Conservation (phyloP, 257 asterid species). For the Echium plantagineum region DNA sequence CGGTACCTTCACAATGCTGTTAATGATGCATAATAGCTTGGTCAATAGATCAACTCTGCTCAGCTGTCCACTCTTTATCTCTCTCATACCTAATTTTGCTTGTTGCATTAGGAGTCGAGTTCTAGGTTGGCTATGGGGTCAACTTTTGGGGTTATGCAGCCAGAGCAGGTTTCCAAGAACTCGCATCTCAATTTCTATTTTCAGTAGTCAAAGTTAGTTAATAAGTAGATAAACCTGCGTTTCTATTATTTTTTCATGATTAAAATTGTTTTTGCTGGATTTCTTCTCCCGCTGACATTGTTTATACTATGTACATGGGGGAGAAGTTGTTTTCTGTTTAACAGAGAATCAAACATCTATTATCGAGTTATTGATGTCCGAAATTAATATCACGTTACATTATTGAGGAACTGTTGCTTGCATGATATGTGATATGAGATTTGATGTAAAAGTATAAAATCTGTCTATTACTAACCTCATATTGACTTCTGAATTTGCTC, state of each 20-base stretch:
- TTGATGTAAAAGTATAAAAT: too few relatives aligned
- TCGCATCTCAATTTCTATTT: neutral
- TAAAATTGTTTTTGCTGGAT: neutral
- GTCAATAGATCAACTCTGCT: conserved; percentile 7
- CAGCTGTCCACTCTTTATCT: conserved; percentile 12
- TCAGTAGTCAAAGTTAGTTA: too few relatives aligned
- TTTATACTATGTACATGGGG: neutral
- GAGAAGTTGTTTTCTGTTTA: too few relatives aligned
- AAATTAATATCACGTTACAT: too few relatives aligned
- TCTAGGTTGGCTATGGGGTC: conserved; percentile 83
- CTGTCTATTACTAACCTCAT: too few relatives aligned
- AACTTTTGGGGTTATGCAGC: conserved; percentile 62
- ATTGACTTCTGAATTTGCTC: neutral
- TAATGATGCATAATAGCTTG: neutral
- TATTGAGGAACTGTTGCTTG: too few relatives aligned
- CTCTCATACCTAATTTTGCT: conserved; percentile 10
- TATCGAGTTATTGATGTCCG: too few relatives aligned
- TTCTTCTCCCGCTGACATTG: neutral
- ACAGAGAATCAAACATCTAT: too few relatives aligned
- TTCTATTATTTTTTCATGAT: too few relatives aligned
- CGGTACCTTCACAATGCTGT: conserved; percentile 37
- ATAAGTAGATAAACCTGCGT: too few relatives aligned
- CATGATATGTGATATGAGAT: too few relatives aligned
- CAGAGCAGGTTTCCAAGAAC: conserved; percentile 34
- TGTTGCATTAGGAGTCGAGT: conserved; percentile 74